Base-by-base conservation (phyloP, 2,329 filamentous ascomycete genomes). In the Pseudocercospora pini-densiflorae region DNA sequence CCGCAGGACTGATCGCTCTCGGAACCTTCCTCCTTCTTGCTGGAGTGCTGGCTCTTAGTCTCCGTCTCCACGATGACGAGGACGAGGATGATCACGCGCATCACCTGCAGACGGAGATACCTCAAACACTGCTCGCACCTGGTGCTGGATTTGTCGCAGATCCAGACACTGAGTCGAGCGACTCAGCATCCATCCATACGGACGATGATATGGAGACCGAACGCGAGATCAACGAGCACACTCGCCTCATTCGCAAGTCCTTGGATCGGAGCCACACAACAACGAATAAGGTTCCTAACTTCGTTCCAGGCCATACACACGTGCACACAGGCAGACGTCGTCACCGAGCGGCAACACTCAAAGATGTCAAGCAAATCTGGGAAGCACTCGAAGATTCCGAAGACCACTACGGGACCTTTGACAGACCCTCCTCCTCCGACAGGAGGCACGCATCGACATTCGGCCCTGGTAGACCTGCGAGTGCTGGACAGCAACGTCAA, bases 11-110 rank as follows among this genome's bases (percentile, higher is more conserved):
- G 65, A 97, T 98, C 69, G 88, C 93, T 0, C 79, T 99, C 1
- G 95, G 95, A 10, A 98, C 94, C 0, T 84, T 89, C 33, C 91
- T 99, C 61, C 84, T 99, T 19, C 86, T 99, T 0, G 88, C 89
- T 0, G 95, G 95, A 51, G 95, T 99, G 1, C 84, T 98, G 16
- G 93, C 93, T 47, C 84, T 99, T 3, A 97, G 94, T 36, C 98
- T 95, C 94, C 90, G 95, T 66, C 86, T 99, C 63, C 92, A 92
- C 77, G 92, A 94, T 74, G 90, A 91, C 21, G 70, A 72, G 7
- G 88, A 86, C 2, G 85, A 81, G 33, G 85, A 86, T 55, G 86
- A 89, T 76, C 74, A 74, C 81, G 69, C 73, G 54, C 70, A 72
- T 33, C 51, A 55, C 27, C 16, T 55, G 0, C 21, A 71, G 70